Evolutionary conservation across 2,329 filamentous ascomycete species (phyloP), one percentile per base, ranked within the genome.

Genomic region (Sarocladium brachiariae): DNA sequence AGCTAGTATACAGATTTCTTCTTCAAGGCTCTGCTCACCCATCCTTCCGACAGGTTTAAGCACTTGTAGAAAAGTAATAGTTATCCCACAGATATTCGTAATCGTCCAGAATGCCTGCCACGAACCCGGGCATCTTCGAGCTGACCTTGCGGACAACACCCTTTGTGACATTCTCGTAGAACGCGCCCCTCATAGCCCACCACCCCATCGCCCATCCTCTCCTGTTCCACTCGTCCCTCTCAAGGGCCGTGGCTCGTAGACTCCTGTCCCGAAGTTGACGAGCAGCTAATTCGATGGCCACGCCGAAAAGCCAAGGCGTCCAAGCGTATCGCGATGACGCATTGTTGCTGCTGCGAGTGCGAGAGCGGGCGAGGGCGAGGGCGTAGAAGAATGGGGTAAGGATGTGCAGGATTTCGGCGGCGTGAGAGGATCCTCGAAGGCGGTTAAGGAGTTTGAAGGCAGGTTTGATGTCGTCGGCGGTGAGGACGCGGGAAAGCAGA

Each of bases 41-140:
- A 8, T 8, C 8, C 30, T 31, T 14, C 14, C 30, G 30, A 31
- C 30, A 31, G 14, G 14, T 8, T 59, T 57, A 70, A 24, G 65
- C 64, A 51, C 75, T 79, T 31, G 79, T 81, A 65, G 78, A 81
- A 68, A 97, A 99, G 69, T 97, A 95, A 68, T 96, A 97, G 60
- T 95, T 91, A 69, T 96, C 90, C 93, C 93, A 99, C 27, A 99
- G 75, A 65, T 95, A 97, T 68, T 96, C 89, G 65, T 99, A 99
- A 66, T 99, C 93, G 64, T 96, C 90, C 55, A 97, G 69, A 41
- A 99, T 86, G 52, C 87, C 89, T 8, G 84, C 87, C 21, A 96
- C 75, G 63, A 99, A 80, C 57, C 87, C 83, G 43, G 95, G 80
- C 67, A 96, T 75, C 49, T 87, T 83, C 62, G 84, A 86, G 57